phyloP scores from a whole-genome alignment of 805 yeast genomes.

The Candida sithepensis region DNA sequence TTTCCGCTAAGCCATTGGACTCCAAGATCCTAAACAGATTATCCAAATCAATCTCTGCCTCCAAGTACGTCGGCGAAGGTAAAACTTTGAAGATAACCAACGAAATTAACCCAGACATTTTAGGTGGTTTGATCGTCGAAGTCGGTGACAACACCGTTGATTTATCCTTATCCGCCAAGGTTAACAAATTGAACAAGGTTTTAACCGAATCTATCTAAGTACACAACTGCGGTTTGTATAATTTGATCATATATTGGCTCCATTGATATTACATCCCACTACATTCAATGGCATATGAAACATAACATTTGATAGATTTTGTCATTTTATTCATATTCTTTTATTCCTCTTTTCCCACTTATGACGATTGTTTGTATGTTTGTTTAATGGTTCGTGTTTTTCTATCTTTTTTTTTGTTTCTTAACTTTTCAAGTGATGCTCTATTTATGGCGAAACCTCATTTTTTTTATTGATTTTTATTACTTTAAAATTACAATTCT shows the following conservation, averaged over 20 bases:
- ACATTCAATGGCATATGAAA: not conserved
- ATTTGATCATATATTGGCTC: not conserved
- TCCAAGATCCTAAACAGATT: constrained; percentile 72
- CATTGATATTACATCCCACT: not conserved
- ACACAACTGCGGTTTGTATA: not conserved
- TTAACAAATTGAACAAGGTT: constrained; percentile 84
- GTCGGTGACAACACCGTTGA: constrained; percentile 97
- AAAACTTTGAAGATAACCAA: constrained; percentile 83
- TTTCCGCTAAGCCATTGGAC: constrained; percentile 84
- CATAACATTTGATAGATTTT: not conserved
- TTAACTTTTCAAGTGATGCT: not conserved
- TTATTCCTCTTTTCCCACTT: not conserved
- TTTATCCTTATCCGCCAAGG: constrained; percentile 78
- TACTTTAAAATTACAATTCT: not conserved
- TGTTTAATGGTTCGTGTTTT: not conserved
- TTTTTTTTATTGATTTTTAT: not conserved
- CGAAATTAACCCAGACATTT: constrained; percentile 81
- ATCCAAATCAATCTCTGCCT: constrained; percentile 71
- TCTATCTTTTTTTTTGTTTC: not conserved
- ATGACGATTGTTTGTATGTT: not conserved
- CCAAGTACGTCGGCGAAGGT: constrained; percentile 78
- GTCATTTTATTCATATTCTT: not conserved
- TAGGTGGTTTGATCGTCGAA: constrained; percentile 95
- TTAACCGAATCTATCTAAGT: constrained; percentile 79
- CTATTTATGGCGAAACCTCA: not conserved